Base-by-base conservation (phyloP, 305 asterid species). In the Fraxinus baroniana region DNA sequence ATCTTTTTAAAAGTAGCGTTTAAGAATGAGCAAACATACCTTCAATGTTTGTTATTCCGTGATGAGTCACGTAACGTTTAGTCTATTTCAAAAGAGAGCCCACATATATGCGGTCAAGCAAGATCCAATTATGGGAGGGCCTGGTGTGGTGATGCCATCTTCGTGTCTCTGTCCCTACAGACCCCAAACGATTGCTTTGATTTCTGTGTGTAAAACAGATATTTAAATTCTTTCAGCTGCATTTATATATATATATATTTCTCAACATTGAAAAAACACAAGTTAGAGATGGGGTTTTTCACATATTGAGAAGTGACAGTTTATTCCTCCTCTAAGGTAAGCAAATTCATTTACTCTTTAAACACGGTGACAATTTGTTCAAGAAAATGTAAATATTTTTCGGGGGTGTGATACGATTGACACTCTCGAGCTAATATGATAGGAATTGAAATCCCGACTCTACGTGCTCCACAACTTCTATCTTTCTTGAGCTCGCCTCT, bases 161-260 rank as follows among this genome's bases (percentile, higher is more conserved):
- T 41, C 52, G 17, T 41, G 52, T 10, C 52, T 41, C 52, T 10
- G 17, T 41, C 15, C 52, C 96, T 52, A 17, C 62, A 52, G 70
- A 73, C 64, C 86, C 85, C 89, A 85, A 87, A 89, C 90, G 84
- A 79, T 70, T 86, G 87, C 94, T 85, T 92, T 88, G 95, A 86
- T 91, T 87, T 93, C 91, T 82, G 95, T 89, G 62, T 15, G 86
- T 66, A 62, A 60, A 89, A 74, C 82, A 85, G 86, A 86, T 87
- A 84, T 55, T 55, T 79, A 73, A 82, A 88, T 88, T 87, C 87
- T 77, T 83, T 83, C 85, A 26, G 20, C 73, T 41, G 26, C 72
- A 22, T 64, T 73, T 55, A 46, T 46, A 84, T 46, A 46, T 46
- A 46, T 46, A n/a, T n/a, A n/a, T n/a, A n/a, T n/a, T 46, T 85